A percentile compares a stretch with the other conserved stretches of the same genome.
Conservation (phyloP, 306 rosid genomes). For the Quercus cerris region DNA sequence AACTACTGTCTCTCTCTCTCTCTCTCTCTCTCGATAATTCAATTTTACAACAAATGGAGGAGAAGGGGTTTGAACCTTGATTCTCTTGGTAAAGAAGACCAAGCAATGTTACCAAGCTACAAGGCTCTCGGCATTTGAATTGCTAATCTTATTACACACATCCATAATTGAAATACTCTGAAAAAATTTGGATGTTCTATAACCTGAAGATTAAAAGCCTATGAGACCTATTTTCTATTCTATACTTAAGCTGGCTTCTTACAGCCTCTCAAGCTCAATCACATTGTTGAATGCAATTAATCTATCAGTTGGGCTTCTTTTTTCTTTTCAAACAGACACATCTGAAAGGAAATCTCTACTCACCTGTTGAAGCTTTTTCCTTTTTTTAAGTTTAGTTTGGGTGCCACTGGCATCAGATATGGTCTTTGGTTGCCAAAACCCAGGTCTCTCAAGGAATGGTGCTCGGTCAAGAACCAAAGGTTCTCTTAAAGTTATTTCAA, state of each 20-base stretch:
- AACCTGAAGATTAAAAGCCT: not conserved
- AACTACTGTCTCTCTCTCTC: too few relatives aligned
- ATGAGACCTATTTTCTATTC: not conserved
- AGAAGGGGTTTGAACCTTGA: too few relatives aligned
- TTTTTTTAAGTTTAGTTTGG: constrained; percentile 55
- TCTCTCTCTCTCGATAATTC: too few relatives aligned
- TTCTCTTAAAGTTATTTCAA: constrained; percentile 72
- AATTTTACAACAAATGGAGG: too few relatives aligned
- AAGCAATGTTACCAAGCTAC: too few relatives aligned
- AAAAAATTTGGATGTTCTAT: not conserved
- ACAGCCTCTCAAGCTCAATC: constrained; percentile 6
- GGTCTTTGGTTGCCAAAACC: constrained; percentile 85
- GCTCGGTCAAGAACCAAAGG: constrained; percentile 92
- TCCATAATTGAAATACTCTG: not conserved
- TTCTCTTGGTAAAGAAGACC: too few relatives aligned
- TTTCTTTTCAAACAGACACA: constrained; percentile 36
- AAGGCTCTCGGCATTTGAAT: not conserved
- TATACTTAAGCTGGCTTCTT: not conserved
- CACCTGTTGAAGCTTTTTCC: constrained; percentile 47
- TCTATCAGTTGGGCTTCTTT: not conserved
- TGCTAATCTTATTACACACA: not conserved
- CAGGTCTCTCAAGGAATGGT: constrained; percentile 66
- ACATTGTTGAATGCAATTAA: not conserved
- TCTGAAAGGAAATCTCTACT: constrained; percentile 36
- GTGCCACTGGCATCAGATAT: constrained; percentile 64